Evolutionary conservation across 2,329 filamentous ascomycete genomes (phyloP), one percentile per base, ranked within the genome.

Genomic region (Botrytis aclada): DNA sequence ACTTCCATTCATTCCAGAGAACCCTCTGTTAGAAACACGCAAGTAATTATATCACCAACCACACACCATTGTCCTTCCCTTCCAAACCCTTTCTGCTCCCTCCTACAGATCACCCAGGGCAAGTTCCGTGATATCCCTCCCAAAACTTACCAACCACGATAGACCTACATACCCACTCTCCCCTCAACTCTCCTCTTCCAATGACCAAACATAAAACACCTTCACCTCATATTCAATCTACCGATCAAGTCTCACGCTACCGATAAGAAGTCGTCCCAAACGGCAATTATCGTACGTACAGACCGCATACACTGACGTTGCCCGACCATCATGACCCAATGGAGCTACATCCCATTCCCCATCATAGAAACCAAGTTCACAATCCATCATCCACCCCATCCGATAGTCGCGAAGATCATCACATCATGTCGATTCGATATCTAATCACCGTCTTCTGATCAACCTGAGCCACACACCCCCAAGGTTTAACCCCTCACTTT

Each of bases 321-420:
- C 62, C n/a, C 41, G 62, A 25, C 18, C 41, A 64, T 64, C 62
- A 43, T 20, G n/a, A 12, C 29, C 62, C 20, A 45, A 64, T 32
- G 29, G 14, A 64, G 62, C 62, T 34, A 45, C 12, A 0, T 61
- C 25, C 41, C n/a, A n/a, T 43, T 29, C 61, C 39, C 39, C n/a
- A 20, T 64, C 62, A 45, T 64, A 2, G 2, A 61, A 22, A 25
- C 32, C 22, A 37, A 37, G 20, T 45, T 45, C 47, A 51, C 3
- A n/a, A 25, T 51, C 22, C 34, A 22, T 37, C 34, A 22, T 37
- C 16, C 60, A 39, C 37, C 60, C 16, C 9, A 10, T 34, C 41
- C 41, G 29, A 34, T 45, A 8, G 29, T 47, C 62, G 14, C n/a
- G 62, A 65, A 65, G 62, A 65, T 65, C 62, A 65, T 65, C 62